Evolutionary conservation across 176 grass and related monocot species (phyloP), one percentile per base, ranked within the genome.

Genomic region (Alloteropsis semialata): DNA sequence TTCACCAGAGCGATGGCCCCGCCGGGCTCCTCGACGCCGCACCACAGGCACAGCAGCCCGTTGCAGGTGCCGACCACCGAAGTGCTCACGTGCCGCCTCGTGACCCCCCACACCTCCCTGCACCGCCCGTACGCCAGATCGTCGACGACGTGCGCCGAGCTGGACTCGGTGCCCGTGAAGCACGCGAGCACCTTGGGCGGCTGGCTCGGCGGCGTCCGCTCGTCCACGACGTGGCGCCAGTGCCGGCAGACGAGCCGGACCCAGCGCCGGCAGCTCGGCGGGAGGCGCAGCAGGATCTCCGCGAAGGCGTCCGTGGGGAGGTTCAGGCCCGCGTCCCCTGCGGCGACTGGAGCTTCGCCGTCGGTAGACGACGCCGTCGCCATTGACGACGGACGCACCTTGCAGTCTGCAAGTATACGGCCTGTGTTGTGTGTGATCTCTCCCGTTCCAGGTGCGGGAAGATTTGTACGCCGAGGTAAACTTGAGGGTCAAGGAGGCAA

Each of bases 41-140:
- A 64, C n/a, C n/a, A n/a, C 15, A 74, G 55, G 60, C 72, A 76
- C 10, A 84, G n/a, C 11, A 76, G 33, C 6, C 82, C 82, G 82
- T 84, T 84, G 72, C 70, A 42, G 1, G 59, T 66, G 24, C 72
- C 60, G 34, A 84, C n/a, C 33, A 75, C 5, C 16, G 6, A n/a
- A n/a, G n/a, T n/a, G n/a, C n/a, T 1, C n/a, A 10, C 13, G 71
- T 18, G 22, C 3, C 3, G 53, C n/a, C n/a, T n/a, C n/a, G 2
- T 24, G 53, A 56, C 3, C 1, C 22, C 24, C 77, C 77, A 80
- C 30, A 56, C 53, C 53, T 56, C 53, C 11, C 53, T 56, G 17
- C 48, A 14, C 15, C 48, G 5, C 48, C 48, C 17, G 48, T 18
- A 12, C 48, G 18, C 17, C 17, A 57, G 55, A 3, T 25, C n/a